Base-by-base conservation (phyloP, 257 asterid species). In the Paraleonurus japonicus region DNA sequence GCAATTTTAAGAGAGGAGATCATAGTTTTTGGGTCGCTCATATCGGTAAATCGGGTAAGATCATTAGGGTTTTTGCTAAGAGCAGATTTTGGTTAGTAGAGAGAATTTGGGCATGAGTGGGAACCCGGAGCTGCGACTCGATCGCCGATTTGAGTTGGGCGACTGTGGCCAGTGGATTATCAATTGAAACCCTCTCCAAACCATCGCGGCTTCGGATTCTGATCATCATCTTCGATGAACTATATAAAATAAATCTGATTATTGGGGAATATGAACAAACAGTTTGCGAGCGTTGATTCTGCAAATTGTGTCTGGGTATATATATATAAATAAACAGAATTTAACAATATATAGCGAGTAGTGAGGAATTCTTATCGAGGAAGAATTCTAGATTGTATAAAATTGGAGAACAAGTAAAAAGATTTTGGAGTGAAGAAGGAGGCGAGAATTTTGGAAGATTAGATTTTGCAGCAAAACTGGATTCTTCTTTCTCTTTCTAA, bases 141-240 rank as follows among this genome's bases (percentile, higher is more conserved):
- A 95, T 88, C 69, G 68, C 87, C 23, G 90, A 75, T 73, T 88
- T 88, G 82, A 95, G 91, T 9, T 84, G 66, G 11, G 76, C 86
- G 61, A 92, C 83, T 32, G 98, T 94, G 69, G 95, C 81, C 43
- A 37, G 78, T 1, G 95, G 88, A 66, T 82, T 78, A n/a, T 79
- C 92, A 77, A 95, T 79, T n/a, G 87, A 85, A 71, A 95, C 85
- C 69, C 99, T 85, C 82, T 95, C 99, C 59, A 95, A 67, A 20
- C 99, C 99, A 73, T 95, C 99, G 73, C 99, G 87, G 84, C 99
- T 95, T 62, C 99, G 95, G 78, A 95, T 80, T 85, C 99, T 83
- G 83, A 95, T 90, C 96, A 95, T 89, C 99, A 94, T 86, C 87
- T 78, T 85, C 35, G 51, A 45, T 12, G 39, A 50, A 57, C 65